Evolutionary conservation across 352 stramenopile genomes (phyloP).

Genomic region (Pythium folliculosum): DNA sequence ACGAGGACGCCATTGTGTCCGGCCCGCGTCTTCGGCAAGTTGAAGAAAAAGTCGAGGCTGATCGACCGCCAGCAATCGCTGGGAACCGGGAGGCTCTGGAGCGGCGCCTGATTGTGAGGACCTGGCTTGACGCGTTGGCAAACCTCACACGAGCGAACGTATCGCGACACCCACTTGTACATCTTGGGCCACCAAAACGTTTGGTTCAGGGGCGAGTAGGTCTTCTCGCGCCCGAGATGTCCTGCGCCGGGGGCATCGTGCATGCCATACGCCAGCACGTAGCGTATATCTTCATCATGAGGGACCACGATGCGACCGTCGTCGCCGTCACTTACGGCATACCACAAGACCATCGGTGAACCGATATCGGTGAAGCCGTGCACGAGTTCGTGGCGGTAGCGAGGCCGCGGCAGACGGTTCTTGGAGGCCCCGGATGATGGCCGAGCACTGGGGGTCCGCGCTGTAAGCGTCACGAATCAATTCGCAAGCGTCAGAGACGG

Average conservation of each 20-base stretch:
- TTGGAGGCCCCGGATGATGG: neutral
- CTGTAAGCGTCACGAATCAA: slow-evolving; percentile 6
- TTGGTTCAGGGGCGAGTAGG: neutral
- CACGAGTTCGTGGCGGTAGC: neutral
- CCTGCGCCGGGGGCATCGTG: slow-evolving; percentile 4
- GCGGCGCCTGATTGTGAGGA: slow-evolving; percentile 6
- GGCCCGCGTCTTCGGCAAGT: neutral
- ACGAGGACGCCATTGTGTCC: slow-evolving; percentile 1
- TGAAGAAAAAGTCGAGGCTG: slow-evolving; percentile 28
- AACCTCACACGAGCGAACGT: slow-evolving; percentile 23
- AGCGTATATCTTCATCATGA: slow-evolving; percentile 28
- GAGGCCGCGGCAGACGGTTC: no score
- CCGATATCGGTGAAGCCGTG: slow-evolving; percentile 11
- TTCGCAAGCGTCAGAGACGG: neutral
- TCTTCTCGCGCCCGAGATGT: slow-evolving; percentile 28
- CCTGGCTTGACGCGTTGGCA: slow-evolving; percentile 18
- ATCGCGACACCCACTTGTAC: slow-evolving; percentile 28
- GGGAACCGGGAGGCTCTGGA: slow-evolving; percentile 21
- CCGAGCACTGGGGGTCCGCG: neutral
- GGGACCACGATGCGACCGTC: slow-evolving; percentile 3
- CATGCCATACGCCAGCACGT: slow-evolving; percentile 22
- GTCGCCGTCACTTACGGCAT: neutral
- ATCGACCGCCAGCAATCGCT: slow-evolving; percentile 21
- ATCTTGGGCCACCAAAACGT: slow-evolving; percentile 28
- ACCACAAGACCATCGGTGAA: slow-evolving; percentile 13